A percentile compares a stretch with the other conserved stretches of the same genome.
These are phyloP conservation scores for Bullera alba DNA, from an alignment of 768 basidiomycete genomes.

Conservation along the genomic window DNA sequence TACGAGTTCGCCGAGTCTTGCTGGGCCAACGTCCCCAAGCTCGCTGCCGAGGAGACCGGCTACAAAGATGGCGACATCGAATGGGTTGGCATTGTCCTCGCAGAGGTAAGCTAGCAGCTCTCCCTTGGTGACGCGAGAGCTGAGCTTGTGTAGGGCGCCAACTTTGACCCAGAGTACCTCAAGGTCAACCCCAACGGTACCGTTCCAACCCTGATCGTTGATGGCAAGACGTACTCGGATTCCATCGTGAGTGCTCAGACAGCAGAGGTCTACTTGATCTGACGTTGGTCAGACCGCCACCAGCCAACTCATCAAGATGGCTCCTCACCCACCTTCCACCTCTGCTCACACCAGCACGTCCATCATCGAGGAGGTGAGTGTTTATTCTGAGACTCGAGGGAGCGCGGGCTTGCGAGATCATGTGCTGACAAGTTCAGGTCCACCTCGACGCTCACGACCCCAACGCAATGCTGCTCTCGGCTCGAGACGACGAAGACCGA, in stretches of 20 bases:
- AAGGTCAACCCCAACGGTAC: conserved; percentile 36
- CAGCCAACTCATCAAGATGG: conserved; percentile 18
- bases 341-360: conserved; percentile 30
- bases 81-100: conserved; percentile 28
- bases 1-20: conserved; percentile 36
- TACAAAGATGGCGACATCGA: conserved; percentile 27
- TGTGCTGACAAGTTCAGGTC: too few species aligned
- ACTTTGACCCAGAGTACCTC: conserved; percentile 39
- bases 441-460: conserved; percentile 36
- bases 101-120: conserved; percentile 22
- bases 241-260: conserved; percentile 23
- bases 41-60: conserved; percentile 28
- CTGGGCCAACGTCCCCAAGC: conserved; percentile 40
- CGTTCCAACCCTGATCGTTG: conserved; percentile 32
- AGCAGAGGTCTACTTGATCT: background rate
- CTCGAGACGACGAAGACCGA: conserved; percentile 27
- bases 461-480: conserved; percentile 28
- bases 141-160: conserved; percentile 21
- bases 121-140: background rate
- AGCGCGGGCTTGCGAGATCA: too few species aligned
- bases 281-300: conserved; percentile 17
- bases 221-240: conserved; percentile 30
- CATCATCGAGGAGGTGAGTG: conserved; percentile 37
- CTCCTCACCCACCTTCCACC: conserved; percentile 34
- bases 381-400: too few species aligned